Base-by-base conservation (phyloP, 345 rosid species). In the Passiflora organensis region DNA sequence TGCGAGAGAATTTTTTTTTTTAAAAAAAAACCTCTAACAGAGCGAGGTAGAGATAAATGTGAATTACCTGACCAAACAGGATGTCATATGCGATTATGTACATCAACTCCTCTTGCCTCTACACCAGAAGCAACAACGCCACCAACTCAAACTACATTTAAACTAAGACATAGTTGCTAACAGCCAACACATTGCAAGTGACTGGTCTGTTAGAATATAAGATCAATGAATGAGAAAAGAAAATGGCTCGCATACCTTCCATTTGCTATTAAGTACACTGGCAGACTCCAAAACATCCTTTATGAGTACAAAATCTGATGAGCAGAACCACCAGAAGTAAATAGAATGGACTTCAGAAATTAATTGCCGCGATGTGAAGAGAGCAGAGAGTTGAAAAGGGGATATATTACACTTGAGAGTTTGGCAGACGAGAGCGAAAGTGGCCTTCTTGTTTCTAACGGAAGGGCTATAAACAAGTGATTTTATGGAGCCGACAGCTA, bases 351-450 rank as follows among this genome's bases (percentile, higher is more conserved):
- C 13, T 22, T 1, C 24, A 2, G 3, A 53, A 20, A 12, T 53
- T 12, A 11, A 6, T 11, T 11, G 22, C 11, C 14, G 6, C 12
- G 20, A 43, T 28, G 25, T n/a, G 1, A 8, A 16, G 2, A 17
- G 14, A 12, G n/a, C 14, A 6, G 19, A 32, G 6, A 36, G 5
- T 42, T 23, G 23, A 32, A 1, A 18, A 13, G n/a, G 24, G 20
- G 47, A 5, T 11, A 38, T 44, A 64, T 66, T 72, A 91, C 96
- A 68, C 69, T 88, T 88, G 18, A 91, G 85, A n/a, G 98, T 91
- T 62, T 91, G 84, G 72, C 95, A 91, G 56, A 91, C 98, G 38
- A 91, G 81, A 73, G 98, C 96, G 59, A 75, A 82, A 46, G 96
- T 91, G 39, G 83, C 96, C 58, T 67, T 82, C 68, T 91, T 91